Base-by-base conservation (phyloP, 768 basidiomycete species). In the Strobilomyces echinocephalus region DNA sequence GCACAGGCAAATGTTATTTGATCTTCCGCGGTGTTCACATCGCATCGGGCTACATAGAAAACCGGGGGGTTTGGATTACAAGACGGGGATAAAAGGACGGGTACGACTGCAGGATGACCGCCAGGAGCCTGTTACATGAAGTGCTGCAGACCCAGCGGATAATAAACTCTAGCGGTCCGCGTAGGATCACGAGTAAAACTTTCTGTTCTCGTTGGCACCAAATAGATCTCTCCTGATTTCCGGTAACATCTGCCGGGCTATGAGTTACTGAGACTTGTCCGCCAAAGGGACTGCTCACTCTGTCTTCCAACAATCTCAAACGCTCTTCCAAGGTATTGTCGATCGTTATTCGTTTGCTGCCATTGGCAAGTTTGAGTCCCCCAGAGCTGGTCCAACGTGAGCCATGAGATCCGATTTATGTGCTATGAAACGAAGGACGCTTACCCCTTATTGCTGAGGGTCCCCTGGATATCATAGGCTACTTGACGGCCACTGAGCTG, bases 301-400 rank as follows among this genome's bases (percentile, higher is more conserved):
- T 80, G 66, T 97, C 91, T 72, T 97, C 94, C 38, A 99, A 74
- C 59, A 98, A 70, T 59, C 85, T 79, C 64, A 99, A 72, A 44
- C 95, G 80, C 70, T 97, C 94, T 61, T 95, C 95, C 47, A 99
- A 76, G 2, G 95, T 94, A 67, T 99, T 98, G 72, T 98, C 90
- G 21, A 99, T 79, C 20, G 83, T 87, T 69, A 97, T 97, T 48
- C 91, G 82, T 33, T 79, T 78, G 10, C 78, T 78, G 20, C 86
- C 87, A 49, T 81, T 88, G 14, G 79, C 65, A 16, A 97, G 79
- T 63, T 85, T 84, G 44, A 97, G 74, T 14, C 95, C 95, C 14
- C 97, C 97, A 52, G 94, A 82, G 57, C 91, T 91, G 55, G 8
- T 58, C 6, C 36, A 34, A 16, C 12, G 7, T 33, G 20, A 8